A percentile compares a stretch with the other conserved stretches of the same genome.
Evolutionary conservation across 352 stramenopile species (phyloP).

Genomic region (Pythium phragmitis): DNA sequence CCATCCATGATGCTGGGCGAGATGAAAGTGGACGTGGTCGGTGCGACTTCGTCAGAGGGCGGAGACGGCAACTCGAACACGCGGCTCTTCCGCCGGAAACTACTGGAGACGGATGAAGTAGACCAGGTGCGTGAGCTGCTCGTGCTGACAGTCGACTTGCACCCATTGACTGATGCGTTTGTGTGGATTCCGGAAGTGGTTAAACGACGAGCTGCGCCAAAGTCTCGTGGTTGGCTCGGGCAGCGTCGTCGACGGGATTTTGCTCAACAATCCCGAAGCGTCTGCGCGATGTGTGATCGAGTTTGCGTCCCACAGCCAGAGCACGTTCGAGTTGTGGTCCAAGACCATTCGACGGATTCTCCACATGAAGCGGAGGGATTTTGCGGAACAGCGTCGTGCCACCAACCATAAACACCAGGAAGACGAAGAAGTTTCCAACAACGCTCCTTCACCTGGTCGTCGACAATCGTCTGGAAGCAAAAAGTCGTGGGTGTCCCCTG

Average conservation of each 20-base stretch:
- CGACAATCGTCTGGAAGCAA: neutral
- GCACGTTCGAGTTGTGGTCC: conserved; percentile 84
- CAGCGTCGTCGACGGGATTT: conserved; percentile 43
- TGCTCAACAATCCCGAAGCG: conserved; percentile 54
- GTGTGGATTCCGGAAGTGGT: conserved; percentile 55
- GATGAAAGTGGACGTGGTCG: conserved; percentile 81
- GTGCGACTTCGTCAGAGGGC: conserved; percentile 26
- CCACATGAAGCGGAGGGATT: conserved; percentile 47
- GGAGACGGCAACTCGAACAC: conserved; percentile 32
- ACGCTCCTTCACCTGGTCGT: conserved; percentile 13
- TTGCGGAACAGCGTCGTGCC: neutral
- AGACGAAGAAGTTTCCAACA: conserved; percentile 17
- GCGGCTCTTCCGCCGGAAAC: conserved; percentile 69
- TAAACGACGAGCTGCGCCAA: conserved; percentile 70
- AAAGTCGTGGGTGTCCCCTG: conserved; percentile 69
- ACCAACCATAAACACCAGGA: neutral
- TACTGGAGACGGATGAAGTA: conserved; percentile 76
- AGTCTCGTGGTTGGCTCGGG: conserved; percentile 45
- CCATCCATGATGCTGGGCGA: conserved; percentile 73
- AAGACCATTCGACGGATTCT: conserved; percentile 79
- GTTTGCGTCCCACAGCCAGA: conserved; percentile 79
- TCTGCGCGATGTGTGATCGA: conserved; percentile 70
- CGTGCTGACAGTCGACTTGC: too few species aligned
- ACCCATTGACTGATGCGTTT: too few species aligned
- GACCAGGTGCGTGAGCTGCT: conserved; percentile 37